Conservation (phyloP, 2,329 filamentous ascomycete species). For the Nothopassalora personata region DNA sequence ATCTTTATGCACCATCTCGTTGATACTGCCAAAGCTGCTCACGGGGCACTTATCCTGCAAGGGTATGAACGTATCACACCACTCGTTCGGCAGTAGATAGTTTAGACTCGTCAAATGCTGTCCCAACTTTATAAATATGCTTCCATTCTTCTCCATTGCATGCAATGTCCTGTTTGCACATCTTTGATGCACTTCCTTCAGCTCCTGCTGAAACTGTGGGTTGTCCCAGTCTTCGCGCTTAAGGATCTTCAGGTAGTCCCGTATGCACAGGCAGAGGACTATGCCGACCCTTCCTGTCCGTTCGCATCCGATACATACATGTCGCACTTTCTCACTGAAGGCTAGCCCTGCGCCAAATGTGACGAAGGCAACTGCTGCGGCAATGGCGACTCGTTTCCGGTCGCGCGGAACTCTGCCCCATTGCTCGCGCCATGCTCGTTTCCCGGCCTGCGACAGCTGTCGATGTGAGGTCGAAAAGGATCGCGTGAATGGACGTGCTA, state of each 20-base stretch:
- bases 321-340: constrained; percentile 64
- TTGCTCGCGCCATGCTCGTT: constrained; percentile 27
- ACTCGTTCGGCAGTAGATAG: constrained; percentile 83
- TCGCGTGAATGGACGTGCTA: constrained; percentile 9
- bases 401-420: constrained; percentile 15
- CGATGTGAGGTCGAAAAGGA: constrained; percentile 1
- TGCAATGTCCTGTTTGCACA: constrained; percentile 82
- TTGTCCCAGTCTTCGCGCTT: constrained; percentile 59
- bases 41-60: constrained; percentile 94
- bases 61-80: constrained; percentile 93
- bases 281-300: constrained; percentile 72
- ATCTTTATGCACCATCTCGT: constrained; percentile 78
- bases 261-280: constrained; percentile 74
- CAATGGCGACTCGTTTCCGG: constrained; percentile 29
- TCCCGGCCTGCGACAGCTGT: constrained; percentile 21
- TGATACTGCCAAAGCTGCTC: constrained; percentile 79
- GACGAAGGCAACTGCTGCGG: constrained; percentile 28
- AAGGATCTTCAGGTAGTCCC: constrained; percentile 88
- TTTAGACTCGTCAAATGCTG: constrained; percentile 96
- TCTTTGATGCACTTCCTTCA: constrained; percentile 83
- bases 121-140: constrained; percentile 96
- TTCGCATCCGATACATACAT: constrained; percentile 68
- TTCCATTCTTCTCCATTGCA: constrained; percentile 91
- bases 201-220: constrained; percentile 57
- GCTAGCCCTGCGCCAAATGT: constrained; percentile 40